Percentiles rank a stretch among this genome's conserved stretches.
Evolutionary conservation across 2,329 filamentous ascomycete genomes (phyloP).

Genomic region (Epichloe gansuensis): DNA sequence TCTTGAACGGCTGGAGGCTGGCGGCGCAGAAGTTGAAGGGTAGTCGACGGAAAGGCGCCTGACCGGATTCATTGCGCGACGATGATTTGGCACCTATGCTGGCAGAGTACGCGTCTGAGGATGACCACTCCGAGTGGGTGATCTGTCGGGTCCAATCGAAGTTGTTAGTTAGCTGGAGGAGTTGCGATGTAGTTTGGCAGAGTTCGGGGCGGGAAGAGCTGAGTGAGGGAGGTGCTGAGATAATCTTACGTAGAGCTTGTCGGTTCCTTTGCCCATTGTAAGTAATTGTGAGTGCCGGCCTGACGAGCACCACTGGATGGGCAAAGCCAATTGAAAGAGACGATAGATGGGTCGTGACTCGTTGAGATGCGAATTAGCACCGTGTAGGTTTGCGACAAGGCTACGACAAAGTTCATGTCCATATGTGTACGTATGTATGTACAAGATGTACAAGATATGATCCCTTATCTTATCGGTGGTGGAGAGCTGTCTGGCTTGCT

Average conservation of each 20-base stretch:
- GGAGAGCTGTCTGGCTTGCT: neutral
- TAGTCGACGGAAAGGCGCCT: constrained; percentile 66
- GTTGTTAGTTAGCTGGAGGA: constrained; percentile 1
- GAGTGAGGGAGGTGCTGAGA: neutral
- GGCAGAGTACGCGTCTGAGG: constrained; percentile 75
- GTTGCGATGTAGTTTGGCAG: neutral
- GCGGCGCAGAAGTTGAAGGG: constrained; percentile 98
- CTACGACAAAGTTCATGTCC: neutral
- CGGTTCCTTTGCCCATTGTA: constrained; percentile 31
- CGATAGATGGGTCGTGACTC: neutral
- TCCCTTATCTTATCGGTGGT: neutral
- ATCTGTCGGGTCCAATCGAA: constrained; percentile 36
- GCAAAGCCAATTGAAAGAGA: neutral
- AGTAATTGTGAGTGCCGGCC: constrained; percentile 1
- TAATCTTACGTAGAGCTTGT: constrained; percentile 30
- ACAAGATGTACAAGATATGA: neutral
- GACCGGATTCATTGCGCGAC: constrained; percentile 32
- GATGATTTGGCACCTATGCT: constrained; percentile 59
- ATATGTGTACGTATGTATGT: too few relatives aligned
- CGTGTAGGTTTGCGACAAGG: neutral
- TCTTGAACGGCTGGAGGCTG: constrained; percentile 86
- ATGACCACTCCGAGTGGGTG: constrained; percentile 96
- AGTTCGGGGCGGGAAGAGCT: neutral
- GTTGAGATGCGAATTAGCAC: neutral
- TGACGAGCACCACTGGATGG: neutral